Evolutionary conservation across 352 stramenopile genomes (phyloP), one percentile per base, ranked within the genome.

Genomic region (Globisporangium emineosum): DNA sequence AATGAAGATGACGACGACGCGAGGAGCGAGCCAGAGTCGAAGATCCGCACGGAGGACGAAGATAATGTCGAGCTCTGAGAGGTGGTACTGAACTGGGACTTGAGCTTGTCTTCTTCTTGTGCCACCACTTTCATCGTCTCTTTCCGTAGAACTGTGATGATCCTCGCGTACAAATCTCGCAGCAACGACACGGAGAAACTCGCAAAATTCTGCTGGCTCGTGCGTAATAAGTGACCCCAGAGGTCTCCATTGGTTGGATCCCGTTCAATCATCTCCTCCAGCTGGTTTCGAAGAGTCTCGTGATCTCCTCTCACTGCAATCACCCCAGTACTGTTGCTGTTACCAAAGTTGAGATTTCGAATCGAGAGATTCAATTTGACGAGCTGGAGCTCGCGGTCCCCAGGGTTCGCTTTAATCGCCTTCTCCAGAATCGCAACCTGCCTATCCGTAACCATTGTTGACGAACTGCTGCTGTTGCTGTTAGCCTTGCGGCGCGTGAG

Each of bases 91-190:
- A 17, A 19, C 51, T 42, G 19, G 17, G 40, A 21, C 51, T 57
- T 27, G 51, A 42, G 8, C 29, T 42, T 57, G 9, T 27, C 17
- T 23, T 42, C 15, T 10, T 63, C n/a, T 17, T 61, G 23, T 15
- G 71, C 55, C 1, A 71, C 10, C 32, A 55, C 21, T 25, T 60
- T 62, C 13, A n/a, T 45, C 7, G 68, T 52, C 42, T 86, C 69
- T 37, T 69, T 66, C 62, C 72, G 71, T 30, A 90, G 65, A 27
- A 91, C 69, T 21, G 73, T 63, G 19, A 92, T 51, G 32, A 90
- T 73, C 9, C 87, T 78, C 23, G 85, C 87, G 57, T 85, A 94
- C 25, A 90, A 49, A 32, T 96, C 78, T 10, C 85, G 85, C 21
- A 91, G 54, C 50, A 77, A 70, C 7, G 85, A 70, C 64, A 94